Evolutionary conservation across 345 rosid species (phyloP).

Genomic region (Camelina sativa): DNA sequence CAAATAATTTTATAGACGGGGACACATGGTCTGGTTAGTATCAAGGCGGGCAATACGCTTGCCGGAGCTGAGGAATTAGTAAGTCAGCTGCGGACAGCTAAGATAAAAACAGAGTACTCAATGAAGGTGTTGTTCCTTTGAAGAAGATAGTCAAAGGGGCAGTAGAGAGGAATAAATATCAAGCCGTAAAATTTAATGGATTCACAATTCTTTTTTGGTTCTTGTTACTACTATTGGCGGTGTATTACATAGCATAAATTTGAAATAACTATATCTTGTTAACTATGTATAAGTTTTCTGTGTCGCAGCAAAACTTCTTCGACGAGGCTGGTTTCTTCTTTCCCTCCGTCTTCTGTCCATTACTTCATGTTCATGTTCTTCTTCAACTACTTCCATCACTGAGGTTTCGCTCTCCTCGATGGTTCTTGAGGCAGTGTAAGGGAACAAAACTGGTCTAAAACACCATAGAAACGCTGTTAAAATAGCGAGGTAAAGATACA

Average conservation of each 20-base stretch:
- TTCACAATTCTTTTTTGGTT: background rate
- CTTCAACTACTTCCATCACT: conserved; percentile 30
- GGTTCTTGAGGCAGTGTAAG: conserved; percentile 12
- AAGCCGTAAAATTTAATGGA: background rate
- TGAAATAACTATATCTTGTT: conserved; percentile 2
- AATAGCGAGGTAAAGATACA: conserved; percentile 50
- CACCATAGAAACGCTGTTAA: conserved; percentile 49
- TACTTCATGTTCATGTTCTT: conserved; percentile 35
- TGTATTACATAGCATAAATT: conserved; percentile 18
- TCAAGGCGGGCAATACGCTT: conserved; percentile 58
- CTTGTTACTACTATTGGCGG: conserved; percentile 13
- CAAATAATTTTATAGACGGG: conserved; percentile 42
- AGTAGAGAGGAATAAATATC: conserved; percentile 44
- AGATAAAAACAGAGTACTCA: conserved; percentile 63
- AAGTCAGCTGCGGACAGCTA: conserved; percentile 59
- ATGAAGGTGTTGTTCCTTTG: conserved; percentile 54
- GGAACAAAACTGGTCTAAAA: conserved; percentile 56
- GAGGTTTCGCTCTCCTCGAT: background rate
- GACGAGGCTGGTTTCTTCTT: conserved; percentile 48
- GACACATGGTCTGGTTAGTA: conserved; percentile 62
- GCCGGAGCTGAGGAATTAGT: conserved; percentile 58
- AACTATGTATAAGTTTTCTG: conserved; percentile 5
- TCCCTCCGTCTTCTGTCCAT: conserved; percentile 49
- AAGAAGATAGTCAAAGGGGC: conserved; percentile 51
- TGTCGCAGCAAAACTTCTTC: conserved; percentile 27